phyloP scores from a whole-genome alignment of 768 basidiomycete species.

The Phylloporus sp. region DNA sequence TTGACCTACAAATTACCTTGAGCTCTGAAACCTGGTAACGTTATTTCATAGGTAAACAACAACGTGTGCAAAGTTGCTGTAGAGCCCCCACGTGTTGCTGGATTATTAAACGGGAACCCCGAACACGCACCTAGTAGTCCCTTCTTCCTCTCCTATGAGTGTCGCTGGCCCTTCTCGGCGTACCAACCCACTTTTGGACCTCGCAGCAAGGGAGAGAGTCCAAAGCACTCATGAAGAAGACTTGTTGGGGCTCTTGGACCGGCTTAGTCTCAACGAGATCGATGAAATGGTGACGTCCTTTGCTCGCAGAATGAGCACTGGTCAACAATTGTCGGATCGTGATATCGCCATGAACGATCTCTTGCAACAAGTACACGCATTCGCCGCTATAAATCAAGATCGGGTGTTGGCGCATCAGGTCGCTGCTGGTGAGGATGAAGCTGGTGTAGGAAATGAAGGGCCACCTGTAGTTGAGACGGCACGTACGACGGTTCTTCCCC shows the following conservation, averaged over 20 bases:
- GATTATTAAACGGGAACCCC: too few relatives aligned
- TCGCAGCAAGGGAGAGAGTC: constrained; percentile 6
- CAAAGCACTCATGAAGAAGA: constrained; percentile 27
- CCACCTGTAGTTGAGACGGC: not conserved
- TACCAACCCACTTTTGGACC: not conserved
- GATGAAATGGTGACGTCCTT: constrained; percentile 16
- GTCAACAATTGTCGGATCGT: constrained; percentile 16
- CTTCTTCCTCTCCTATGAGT: constrained; percentile 21
- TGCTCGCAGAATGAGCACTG: too few relatives aligned
- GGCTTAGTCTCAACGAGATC: constrained; percentile 18
- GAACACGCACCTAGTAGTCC: not conserved
- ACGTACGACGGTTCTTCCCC: not conserved
- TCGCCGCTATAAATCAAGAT: constrained; percentile 20
- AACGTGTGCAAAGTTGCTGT: too few relatives aligned
- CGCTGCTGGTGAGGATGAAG: constrained; percentile 8
- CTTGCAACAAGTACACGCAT: constrained; percentile 20
- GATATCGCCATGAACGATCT: constrained; percentile 25
- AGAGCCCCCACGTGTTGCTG: too few relatives aligned
- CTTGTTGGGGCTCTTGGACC: constrained; percentile 15
- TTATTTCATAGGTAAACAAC: too few relatives aligned
- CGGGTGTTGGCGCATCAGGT: constrained; percentile 18
- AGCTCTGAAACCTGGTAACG: too few relatives aligned
- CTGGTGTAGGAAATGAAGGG: not conserved
- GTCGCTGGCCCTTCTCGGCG: constrained; percentile 25
- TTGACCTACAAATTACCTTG: too few relatives aligned